These are phyloP conservation scores for Moniliophthora roreri DNA, from an alignment of 1,284 basidiomycete genomes.

Conservation along the genomic window DNA sequence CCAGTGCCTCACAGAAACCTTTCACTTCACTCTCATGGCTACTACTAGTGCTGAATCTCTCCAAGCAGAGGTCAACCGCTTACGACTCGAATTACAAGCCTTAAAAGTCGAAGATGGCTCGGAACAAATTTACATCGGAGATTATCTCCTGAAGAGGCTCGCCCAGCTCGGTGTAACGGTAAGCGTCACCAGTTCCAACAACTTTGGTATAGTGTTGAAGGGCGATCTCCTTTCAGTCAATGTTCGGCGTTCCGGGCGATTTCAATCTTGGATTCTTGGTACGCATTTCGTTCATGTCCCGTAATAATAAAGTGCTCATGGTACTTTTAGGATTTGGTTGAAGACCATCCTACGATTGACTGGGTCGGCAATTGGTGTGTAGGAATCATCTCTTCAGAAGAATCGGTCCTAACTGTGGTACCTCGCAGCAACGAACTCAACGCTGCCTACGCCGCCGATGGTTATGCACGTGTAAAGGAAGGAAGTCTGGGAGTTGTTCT, in stretches of 20 bases:
- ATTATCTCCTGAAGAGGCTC: slow-evolving; percentile 73
- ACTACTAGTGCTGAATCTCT: slow-evolving; percentile 30
- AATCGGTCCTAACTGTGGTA: slow-evolving; percentile 7
- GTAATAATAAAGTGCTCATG: not conserved
- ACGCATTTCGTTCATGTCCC: slow-evolving; percentile 17
- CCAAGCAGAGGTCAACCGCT: slow-evolving; percentile 52
- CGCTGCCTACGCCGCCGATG: slow-evolving; percentile 91
- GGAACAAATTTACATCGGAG: slow-evolving; percentile 57
- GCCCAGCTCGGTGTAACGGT: slow-evolving; percentile 68
- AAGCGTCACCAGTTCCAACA: slow-evolving; percentile 24
- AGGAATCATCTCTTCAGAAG: not conserved
- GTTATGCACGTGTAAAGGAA: slow-evolving; percentile 86
- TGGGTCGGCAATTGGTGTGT: slow-evolving; percentile 89
- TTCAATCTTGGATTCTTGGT: slow-evolving; percentile 86
- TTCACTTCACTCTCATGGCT: slow-evolving; percentile 2
- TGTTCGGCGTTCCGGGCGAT: slow-evolving; percentile 92
- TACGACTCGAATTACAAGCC: slow-evolving; percentile 50
- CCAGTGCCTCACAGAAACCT: slow-evolving; percentile 2
- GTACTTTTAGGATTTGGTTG: slow-evolving; percentile 70
- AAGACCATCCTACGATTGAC: slow-evolving; percentile 75
- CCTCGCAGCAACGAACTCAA: slow-evolving; percentile 77
- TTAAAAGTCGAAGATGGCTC: slow-evolving; percentile 39
- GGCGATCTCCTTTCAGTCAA: slow-evolving; percentile 41
- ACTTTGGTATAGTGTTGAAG: not conserved
- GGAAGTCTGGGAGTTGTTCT: slow-evolving; percentile 71